phyloP scores from a whole-genome alignment of 192 early-diverging fungal genomes.

The Coemansia sp. region DNA sequence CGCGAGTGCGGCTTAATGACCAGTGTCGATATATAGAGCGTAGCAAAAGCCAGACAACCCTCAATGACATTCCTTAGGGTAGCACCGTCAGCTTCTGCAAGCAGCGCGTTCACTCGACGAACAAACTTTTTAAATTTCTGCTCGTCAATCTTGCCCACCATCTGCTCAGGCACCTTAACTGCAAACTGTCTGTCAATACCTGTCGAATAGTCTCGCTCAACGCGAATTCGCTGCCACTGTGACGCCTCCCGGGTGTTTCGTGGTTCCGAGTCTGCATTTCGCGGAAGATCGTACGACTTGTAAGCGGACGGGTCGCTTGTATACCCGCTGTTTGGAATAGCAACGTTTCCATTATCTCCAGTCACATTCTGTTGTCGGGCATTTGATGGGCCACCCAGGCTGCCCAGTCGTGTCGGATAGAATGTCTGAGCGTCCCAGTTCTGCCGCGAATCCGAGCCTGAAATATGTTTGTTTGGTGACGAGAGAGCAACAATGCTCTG shows the following conservation, averaged over 20 bases:
- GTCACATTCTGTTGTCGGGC: too few relatives aligned
- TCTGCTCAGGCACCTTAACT: constrained; percentile 38
- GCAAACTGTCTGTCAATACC: constrained; percentile 41
- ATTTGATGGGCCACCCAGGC: constrained; percentile 2
- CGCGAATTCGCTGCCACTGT: constrained; percentile 36
- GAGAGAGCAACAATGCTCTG: constrained; percentile 35
- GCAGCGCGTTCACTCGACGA: constrained; percentile 36
- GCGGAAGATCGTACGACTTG: constrained; percentile 34
- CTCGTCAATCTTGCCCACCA: constrained; percentile 43
- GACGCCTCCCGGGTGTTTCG: constrained; percentile 17
- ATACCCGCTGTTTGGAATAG: neutral
- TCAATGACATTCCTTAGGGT: constrained; percentile 48
- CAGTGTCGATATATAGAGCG: constrained; percentile 53
- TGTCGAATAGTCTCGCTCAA: constrained; percentile 54
- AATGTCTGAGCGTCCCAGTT: constrained; percentile 5
- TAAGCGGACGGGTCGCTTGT: constrained; percentile 9
- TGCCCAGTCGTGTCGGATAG: neutral
- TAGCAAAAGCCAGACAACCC: constrained; percentile 50
- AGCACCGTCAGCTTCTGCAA: constrained; percentile 51
- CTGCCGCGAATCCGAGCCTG: neutral
- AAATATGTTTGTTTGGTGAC: neutral
- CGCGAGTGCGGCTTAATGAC: constrained; percentile 42
- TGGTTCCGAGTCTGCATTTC: constrained; percentile 9
- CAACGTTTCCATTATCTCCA: neutral
- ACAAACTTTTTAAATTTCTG: constrained; percentile 43